Percentiles rank a stretch among this genome's conserved stretches.
phyloP scores from a whole-genome alignment of 179 eudicot genomes.

The Amaranthus tricolor region DNA sequence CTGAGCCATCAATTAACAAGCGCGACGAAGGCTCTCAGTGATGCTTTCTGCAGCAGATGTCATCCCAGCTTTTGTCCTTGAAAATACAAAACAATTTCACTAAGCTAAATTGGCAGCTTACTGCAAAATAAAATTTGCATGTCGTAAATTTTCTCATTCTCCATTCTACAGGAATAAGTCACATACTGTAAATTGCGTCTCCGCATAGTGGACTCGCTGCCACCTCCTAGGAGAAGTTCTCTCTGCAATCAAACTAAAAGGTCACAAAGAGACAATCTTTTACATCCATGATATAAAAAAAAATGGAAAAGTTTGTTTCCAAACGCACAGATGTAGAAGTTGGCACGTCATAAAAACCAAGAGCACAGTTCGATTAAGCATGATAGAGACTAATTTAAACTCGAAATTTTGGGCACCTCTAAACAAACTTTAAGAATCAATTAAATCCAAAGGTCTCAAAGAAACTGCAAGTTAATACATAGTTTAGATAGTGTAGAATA shows the following conservation, averaged over 20 bases:
- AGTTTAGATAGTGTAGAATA: too few relatives aligned
- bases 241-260: constrained; percentile 49
- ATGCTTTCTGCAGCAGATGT: constrained; percentile 97
- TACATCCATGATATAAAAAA: constrained; percentile 7
- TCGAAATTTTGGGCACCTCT: background rate
- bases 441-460: background rate
- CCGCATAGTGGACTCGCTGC: constrained; percentile 80
- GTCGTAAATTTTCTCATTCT: background rate
- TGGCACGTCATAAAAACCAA: background rate
- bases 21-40: constrained; percentile 88
- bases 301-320: background rate
- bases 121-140: background rate
- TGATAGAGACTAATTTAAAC: background rate
- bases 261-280: constrained; percentile 11
- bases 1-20: constrained; percentile 95
- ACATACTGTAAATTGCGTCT: constrained; percentile 90
- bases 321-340: background rate
- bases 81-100: background rate
- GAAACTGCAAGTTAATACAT: background rate
- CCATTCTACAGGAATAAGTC: background rate
- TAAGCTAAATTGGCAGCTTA: constrained; percentile 2
- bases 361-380: background rate
- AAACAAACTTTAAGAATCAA: background rate
- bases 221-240: constrained; percentile 90
- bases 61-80: constrained; percentile 86